Conservation (phyloP, 2,329 filamentous ascomycete species). For the Pseudogymnoascus sp. region DNA sequence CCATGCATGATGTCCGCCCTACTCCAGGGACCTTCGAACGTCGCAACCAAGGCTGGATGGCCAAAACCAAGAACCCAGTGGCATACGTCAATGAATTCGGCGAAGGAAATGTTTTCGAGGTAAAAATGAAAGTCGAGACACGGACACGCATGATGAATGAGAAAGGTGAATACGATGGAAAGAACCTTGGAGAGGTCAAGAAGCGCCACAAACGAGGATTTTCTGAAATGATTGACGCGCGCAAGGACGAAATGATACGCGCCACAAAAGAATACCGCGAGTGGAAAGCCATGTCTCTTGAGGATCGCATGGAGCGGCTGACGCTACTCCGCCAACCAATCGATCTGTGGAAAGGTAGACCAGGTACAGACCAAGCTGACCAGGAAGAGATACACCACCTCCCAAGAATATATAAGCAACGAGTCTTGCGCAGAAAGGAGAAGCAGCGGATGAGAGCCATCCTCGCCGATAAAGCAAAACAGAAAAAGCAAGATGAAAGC, state of each 20-base stretch:
- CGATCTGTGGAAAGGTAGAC: background rate
- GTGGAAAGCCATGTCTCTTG: conserved; percentile 3
- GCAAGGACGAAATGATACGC: conserved; percentile 8
- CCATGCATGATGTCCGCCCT: background rate
- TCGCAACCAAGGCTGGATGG: background rate
- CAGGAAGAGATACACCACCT: conserved; percentile 1
- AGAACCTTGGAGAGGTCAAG: background rate
- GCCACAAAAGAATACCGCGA: conserved; percentile 7
- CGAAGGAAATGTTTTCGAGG: background rate
- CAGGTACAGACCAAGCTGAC: background rate
- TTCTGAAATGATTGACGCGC: background rate
- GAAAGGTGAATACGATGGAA: conserved; percentile 5
- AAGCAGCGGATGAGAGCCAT: background rate
- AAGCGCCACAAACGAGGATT: background rate
- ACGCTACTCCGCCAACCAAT: conserved; percentile 1
- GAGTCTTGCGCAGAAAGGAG: background rate
- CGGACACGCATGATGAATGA: conserved; percentile 6
- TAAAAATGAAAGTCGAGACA: background rate
- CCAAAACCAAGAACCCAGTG: background rate
- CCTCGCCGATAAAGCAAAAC: background rate
- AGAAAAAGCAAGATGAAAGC: background rate
- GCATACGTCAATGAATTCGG: background rate
- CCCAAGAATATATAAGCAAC: conserved; percentile 1
- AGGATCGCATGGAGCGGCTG: conserved; percentile 4
- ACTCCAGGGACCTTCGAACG: background rate